Evolutionary conservation across 2,329 filamentous ascomycete species (phyloP), one percentile per base, ranked within the genome.

Genomic region (Golovinomyces cichoracearum): DNA sequence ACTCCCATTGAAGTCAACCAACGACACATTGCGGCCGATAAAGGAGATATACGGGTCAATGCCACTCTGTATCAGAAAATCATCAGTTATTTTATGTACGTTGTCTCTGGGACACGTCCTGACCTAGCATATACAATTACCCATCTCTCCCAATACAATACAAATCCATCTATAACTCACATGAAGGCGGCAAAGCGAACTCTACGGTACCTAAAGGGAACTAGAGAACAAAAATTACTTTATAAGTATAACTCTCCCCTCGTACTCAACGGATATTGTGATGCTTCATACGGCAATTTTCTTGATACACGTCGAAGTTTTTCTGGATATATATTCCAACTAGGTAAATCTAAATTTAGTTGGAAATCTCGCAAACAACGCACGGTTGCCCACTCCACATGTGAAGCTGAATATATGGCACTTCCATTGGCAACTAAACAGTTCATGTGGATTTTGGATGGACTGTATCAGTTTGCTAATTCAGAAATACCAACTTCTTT

Each of bases 401-500:
- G 44, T 33, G 44, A 46, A 46, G 26, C 44, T 46, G 44, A 46
- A 33, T 46, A 46, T 21, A 46, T 46, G 44, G 44, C 25, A n/a
- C 44, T 46, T 9, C 21, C 26, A 17, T 21, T 31, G n/a, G 44
- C 44, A 46, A 19, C n/a, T 2, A 46, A 33, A 31, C 26, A 46
- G n/a, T 46, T 46, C 26, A 19, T 21, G 3, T 46, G 25, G 44
- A 46, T 46, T 31, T 17, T 44, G 13, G 2, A 21, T 23, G 40
- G 40, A 44, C 40, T 26, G 9, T 1, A 44, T 25, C 40, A 44
- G 22, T 15, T 44, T 23, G 19, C 19, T 6, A 19, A 26, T 12
- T 23, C 3, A 44, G 19, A 44, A n/a, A 25, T 44, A 44, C 40
- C 40, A 13, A 23, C 17, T 44, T 22, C 22, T 13, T 25, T 44